Evolutionary conservation across 768 basidiomycete species (phyloP), one percentile per base, ranked within the genome.

Genomic region (Amanita rubescens): DNA sequence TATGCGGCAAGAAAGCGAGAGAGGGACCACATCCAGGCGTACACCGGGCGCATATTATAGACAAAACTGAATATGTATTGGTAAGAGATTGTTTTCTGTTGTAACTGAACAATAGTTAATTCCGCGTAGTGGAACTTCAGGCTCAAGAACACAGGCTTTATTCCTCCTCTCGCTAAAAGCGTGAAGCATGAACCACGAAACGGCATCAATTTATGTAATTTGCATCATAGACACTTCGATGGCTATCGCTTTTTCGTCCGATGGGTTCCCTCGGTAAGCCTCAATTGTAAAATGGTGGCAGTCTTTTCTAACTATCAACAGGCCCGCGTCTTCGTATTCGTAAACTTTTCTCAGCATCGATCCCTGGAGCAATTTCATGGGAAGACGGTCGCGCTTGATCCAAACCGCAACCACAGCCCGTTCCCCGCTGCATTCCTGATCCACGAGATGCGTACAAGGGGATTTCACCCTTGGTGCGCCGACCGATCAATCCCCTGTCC

Each of bases 1-100:
- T 56, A 32, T 58, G 55, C 42, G 55, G 55, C 33, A 48, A 37
- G 35, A 37, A 24, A 25, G 1, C 34, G 48, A 22, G 1, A 20
- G 55, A 20, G 11, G 55, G 55, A 39, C 54, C 17, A 55, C 48
- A 33, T 58, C 55, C 49, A 51, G 55, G 41, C 39, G 42, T 56
- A 51, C 20, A 25, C 55, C 57, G 53, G 37, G 37, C 25, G 20
- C 48, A 51, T 43, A 38, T 46, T 34, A 56, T 55, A 46, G 47
- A 54, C 54, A 39, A 38, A 55, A 25, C 42, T 43, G 47, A 48
- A 44, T 0, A 37, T 55, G 43, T 27, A 55, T 52, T 56, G 55
- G 49, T 56, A 41, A 51, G 43, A 30, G 30, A 58, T 58, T 51
- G 52, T 56, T 56, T 54, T 54, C 25, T 42, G 25, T 51, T 55